Base-by-base conservation (phyloP, 441 rosid genomes). In the Sinapis alba region DNA sequence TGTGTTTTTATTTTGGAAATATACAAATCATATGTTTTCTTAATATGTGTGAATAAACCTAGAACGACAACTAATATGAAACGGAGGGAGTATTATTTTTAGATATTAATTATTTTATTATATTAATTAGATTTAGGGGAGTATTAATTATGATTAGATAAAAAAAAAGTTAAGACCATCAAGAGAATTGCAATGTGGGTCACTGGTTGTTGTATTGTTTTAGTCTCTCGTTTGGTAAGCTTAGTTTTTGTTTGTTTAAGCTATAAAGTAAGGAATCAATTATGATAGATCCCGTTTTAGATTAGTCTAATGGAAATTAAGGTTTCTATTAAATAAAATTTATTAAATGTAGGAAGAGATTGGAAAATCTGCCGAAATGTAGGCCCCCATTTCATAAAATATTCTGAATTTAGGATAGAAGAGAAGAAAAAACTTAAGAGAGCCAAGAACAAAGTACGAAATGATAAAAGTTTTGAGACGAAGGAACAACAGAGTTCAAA, bases 381-480 rank as follows among this genome's bases (percentile, higher is more conserved):
- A 24, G 64, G 34, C 16, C 34, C 34, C 24, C 61, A 58, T 16
- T 60, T 47, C 53, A 60, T 67, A 67, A n/a, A n/a, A 32, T 51
- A 6, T 51, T 67, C 41, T 15, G 62, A 59, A 50, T 32, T 67
- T 45, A 47, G 20, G 67, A 50, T 67, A 16, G 36, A 23, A 24
- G 15, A 58, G n/a, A n/a, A n/a, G n/a, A 51, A 5, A n/a, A 74
- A 62, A 53, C 69, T 34, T 51, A 8, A 68, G 74, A 32, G 2
- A 27, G 57, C 26, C 7, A 13, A 61, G 30, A 20, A 19, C 27
- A 68, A 18, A 75, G 68, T 61, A 75, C 18, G 56, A 75, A 51
- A 67, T 59, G 74, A 75, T 61, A 60, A 47, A 34, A 53, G 74
- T 75, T 36, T 32, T 11, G 30, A 18, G 73, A 68, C 11, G 58